A percentile compares a stretch with the other conserved stretches of the same genome.
Evolutionary conservation across 2,329 filamentous ascomycete species (phyloP).

Genomic region (Raffaelea arxii): DNA sequence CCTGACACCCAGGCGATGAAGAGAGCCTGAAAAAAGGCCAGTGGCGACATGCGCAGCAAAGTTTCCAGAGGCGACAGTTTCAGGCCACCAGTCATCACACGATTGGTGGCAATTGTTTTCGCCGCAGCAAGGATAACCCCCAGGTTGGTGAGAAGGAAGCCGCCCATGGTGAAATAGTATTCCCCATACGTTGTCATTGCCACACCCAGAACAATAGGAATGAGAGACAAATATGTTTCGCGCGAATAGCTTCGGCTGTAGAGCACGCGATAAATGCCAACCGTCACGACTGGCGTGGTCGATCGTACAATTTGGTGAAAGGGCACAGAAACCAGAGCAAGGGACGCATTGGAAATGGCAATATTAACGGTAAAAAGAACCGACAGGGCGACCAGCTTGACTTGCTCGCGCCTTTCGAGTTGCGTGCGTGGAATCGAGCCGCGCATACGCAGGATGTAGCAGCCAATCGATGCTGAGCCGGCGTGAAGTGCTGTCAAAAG

Average conservation of each 20-base stretch:
- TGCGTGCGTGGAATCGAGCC: conserved; percentile 44
- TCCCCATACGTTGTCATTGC: conserved; percentile 51
- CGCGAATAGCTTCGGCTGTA: conserved; percentile 45
- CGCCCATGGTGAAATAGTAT: conserved; percentile 48
- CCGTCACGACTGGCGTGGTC: conserved; percentile 50
- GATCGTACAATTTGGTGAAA: conserved; percentile 56
- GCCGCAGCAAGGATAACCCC: conserved; percentile 43
- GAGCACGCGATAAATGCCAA: conserved; percentile 47
- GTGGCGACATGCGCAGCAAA: conserved; percentile 48
- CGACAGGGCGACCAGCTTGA: conserved; percentile 48
- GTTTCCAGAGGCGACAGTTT: conserved; percentile 47
- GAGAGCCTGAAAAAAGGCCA: conserved; percentile 45
- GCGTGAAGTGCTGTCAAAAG: conserved; percentile 50
- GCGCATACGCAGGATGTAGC: conserved; percentile 38
- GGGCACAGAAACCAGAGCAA: conserved; percentile 40
- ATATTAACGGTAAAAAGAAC: conserved; percentile 54
- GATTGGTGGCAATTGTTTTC: conserved; percentile 52
- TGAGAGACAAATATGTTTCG: conserved; percentile 47
- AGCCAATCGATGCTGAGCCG: conserved; percentile 47
- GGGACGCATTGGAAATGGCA: conserved; percentile 53
- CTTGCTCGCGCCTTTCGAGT: conserved; percentile 41
- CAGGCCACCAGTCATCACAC: conserved; percentile 50
- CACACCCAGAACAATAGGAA: conserved; percentile 50
- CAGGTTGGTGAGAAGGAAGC: conserved; percentile 44
- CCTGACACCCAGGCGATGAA: conserved; percentile 40